phyloP scores from a whole-genome alignment of 2,329 filamentous ascomycete species.

The Colletotrichum simmondsii region DNA sequence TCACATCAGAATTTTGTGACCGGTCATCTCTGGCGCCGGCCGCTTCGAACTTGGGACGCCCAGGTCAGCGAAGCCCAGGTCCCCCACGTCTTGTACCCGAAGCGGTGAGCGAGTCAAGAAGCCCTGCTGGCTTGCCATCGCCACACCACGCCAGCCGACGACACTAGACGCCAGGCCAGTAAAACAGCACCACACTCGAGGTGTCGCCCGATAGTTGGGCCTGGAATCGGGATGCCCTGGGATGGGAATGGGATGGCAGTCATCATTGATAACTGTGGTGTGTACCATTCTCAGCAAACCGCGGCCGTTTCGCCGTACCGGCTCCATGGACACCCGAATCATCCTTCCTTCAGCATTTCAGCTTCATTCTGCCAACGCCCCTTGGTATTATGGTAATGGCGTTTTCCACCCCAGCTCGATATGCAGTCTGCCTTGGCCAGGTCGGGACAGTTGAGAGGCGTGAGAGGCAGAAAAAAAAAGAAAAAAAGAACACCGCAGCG shows the following conservation, averaged over 20 bases:
- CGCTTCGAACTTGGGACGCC: constrained; percentile 1
- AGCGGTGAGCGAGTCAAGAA: constrained; percentile 36
- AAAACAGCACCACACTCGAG: constrained; percentile 1
- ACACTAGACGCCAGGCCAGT: constrained; percentile 13
- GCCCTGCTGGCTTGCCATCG: constrained; percentile 2
- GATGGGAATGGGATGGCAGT: constrained; percentile 14
- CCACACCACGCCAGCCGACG: constrained; percentile 12
- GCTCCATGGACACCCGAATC: constrained; percentile 5
- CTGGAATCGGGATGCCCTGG: constrained; percentile 17
- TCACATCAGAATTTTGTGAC: constrained; percentile 2
- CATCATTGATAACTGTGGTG: not conserved
- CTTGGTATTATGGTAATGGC: not conserved
- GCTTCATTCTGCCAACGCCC: not conserved
- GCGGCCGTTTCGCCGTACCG: constrained; percentile 6
- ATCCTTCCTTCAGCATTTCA: not conserved
- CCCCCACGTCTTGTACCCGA: constrained; percentile 18
- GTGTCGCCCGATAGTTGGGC: constrained; percentile 2
- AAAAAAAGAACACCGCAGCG: not conserved
- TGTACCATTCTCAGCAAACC: constrained; percentile 4
- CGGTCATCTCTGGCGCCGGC: constrained; percentile 2
- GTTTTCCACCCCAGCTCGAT: not conserved
- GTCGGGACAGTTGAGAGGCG: not conserved
- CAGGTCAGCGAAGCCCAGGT: not conserved
- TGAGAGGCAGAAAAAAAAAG: not conserved
- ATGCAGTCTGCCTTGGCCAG: not conserved